Conservation (phyloP, 2,329 filamentous ascomycete species). For the Trichophaea hybrida region DNA sequence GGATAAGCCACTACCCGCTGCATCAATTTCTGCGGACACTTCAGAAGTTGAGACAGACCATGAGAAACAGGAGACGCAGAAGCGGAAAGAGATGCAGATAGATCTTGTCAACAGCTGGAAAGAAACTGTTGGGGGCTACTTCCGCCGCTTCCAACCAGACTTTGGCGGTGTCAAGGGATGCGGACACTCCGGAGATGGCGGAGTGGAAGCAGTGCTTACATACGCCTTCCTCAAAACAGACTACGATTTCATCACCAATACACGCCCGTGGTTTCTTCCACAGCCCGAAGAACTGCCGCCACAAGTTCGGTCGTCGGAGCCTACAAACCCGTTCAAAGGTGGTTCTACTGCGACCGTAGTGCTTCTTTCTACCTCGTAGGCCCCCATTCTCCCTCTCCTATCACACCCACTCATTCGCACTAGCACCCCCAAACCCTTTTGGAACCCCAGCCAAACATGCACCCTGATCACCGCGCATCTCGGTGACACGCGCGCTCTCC, state of each 20-base stretch:
- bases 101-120: slow-evolving; percentile 64
- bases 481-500: slow-evolving; percentile 78
- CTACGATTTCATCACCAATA: slow-evolving; percentile 81
- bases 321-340: slow-evolving; percentile 51
- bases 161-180: slow-evolving; percentile 41
- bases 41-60: slow-evolving; percentile 31
- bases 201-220: slow-evolving; percentile 61
- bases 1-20: neutral
- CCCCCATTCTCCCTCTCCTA: neutral
- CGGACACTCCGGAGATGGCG: slow-evolving; percentile 10
- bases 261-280: slow-evolving; percentile 41
- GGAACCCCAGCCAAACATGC: slow-evolving; percentile 76
- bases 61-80: neutral
- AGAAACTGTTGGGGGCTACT: slow-evolving; percentile 81
- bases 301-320: neutral
- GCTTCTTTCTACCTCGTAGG: slow-evolving; percentile 67
- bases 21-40: slow-evolving; percentile 46
- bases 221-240: slow-evolving; percentile 92
- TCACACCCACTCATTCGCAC: neutral
- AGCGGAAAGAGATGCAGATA: slow-evolving; percentile 45
- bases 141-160: slow-evolving; percentile 72
- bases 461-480: slow-evolving; percentile 81
- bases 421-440: slow-evolving; percentile 49
- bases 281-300: neutral
- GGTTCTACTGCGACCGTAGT: slow-evolving; percentile 84